Base-by-base conservation (phyloP, 177 flowering plant genomes). In the Vitis hybrid region DNA sequence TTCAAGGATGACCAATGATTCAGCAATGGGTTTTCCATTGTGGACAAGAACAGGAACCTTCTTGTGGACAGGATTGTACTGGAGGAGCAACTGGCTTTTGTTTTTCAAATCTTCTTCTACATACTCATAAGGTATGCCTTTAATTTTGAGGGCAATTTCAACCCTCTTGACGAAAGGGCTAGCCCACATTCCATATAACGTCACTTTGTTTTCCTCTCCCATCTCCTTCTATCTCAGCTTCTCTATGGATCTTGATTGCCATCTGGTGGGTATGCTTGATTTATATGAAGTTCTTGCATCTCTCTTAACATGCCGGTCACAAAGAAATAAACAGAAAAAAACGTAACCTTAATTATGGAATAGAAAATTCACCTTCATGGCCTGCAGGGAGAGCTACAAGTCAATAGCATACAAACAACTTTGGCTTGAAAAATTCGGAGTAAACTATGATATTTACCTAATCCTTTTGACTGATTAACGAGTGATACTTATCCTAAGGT, bases 51-150 rank as follows among this genome's bases (percentile, higher is more conserved):
- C 73, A 4, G 80, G 83, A 12, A 77, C 70, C 56, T 78, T 78
- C 77, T 71, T 79, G 51, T 84, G 72, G 64, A 82, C 72, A 9
- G 86, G 11, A n/a, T n/a, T n/a, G n/a, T n/a, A n/a, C n/a, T n/a
- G n/a, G n/a, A n/a, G n/a, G n/a, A 86, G 82, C 50, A 14, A 3
- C n/a, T 55, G 70, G 63, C 87, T 84, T 64, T 86, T 82, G 83
- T 80, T 77, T 0, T 0, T 1, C 14, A 79, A 67, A 81, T 84
- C 83, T 82, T 82, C 83, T 65, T 80, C 83, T 1, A 82, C 64
- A 56, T 68, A 80, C 26, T 83, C 80, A 64, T 62, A 86, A 4
- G 81, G 61, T 63, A 83, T 79, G 19, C 83, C 85, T 65, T 83
- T 86, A 56, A 68, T 12, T 48, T 75, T 80, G 10, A 84, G 80